Evolutionary conservation across 2,329 filamentous ascomycete species (phyloP).

Genomic region (Beauveria sp.): DNA sequence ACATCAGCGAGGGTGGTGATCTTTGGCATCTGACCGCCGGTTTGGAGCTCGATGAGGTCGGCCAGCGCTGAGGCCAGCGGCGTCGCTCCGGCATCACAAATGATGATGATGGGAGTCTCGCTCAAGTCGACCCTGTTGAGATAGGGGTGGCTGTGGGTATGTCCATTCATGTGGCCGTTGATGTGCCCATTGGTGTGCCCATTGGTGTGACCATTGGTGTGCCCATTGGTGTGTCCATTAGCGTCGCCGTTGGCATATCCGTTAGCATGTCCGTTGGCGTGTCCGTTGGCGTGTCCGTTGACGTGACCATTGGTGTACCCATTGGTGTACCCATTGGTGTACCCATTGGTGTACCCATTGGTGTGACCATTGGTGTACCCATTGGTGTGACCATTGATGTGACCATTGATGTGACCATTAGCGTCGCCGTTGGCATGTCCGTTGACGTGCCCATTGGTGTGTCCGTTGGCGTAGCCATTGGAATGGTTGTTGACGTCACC

Average conservation of each 20-base stretch:
- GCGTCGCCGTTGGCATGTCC: constrained; percentile 1
- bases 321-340: not conserved
- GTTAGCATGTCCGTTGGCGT: not conserved
- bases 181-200: not conserved
- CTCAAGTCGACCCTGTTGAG: constrained; percentile 9
- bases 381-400: not conserved
- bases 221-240: not conserved
- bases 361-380: not conserved
- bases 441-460: constrained; percentile 7
- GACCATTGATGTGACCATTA: no score
- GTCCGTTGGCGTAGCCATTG: not conserved
- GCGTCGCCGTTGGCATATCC: not conserved
- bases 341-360: not conserved
- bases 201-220: not conserved
- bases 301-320: not conserved
- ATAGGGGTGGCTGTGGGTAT: not conserved
- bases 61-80: constrained; percentile 17
- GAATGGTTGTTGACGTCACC: not conserved
- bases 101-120: constrained; percentile 17
- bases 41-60: constrained; percentile 17
- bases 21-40: constrained; percentile 15
- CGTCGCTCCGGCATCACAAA: constrained; percentile 18
- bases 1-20: constrained; percentile 16
- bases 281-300: not conserved
- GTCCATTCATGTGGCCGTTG: not conserved